phyloP scores from a whole-genome alignment of 1,284 basidiomycete genomes.

The Ceratobasidium sp. region DNA sequence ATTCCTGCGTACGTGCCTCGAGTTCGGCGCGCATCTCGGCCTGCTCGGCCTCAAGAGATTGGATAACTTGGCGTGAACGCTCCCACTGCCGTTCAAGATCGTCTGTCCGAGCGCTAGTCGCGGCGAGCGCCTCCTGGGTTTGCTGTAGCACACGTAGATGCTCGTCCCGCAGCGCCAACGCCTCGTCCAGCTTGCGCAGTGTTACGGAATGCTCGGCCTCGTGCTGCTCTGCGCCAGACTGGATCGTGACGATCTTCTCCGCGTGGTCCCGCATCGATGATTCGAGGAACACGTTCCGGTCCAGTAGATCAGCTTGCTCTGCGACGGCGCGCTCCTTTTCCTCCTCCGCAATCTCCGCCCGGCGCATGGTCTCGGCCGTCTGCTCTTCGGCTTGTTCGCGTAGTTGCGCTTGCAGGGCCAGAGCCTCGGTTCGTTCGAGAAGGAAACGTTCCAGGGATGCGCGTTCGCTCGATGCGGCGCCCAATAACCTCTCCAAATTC shows the following conservation, averaged over 20 bases:
- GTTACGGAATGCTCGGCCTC: conserved; percentile 81
- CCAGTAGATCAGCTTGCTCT: conserved; percentile 79
- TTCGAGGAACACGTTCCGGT: conserved; percentile 72
- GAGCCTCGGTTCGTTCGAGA: conserved; percentile 75
- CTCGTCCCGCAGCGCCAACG: conserved; percentile 75
- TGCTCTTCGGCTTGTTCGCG: conserved; percentile 84
- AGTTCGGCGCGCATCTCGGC: conserved; percentile 81
- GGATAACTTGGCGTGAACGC: conserved; percentile 73
- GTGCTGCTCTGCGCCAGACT: conserved; percentile 78
- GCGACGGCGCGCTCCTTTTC: conserved; percentile 75
- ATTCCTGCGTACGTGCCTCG: conserved; percentile 76
- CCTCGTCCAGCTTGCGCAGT: conserved; percentile 72
- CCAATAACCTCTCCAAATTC: conserved; percentile 84
- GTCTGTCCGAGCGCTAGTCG: conserved; percentile 78
- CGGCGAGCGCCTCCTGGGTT: conserved; percentile 79
- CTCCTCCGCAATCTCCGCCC: conserved; percentile 86
- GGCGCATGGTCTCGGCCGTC: conserved; percentile 80
- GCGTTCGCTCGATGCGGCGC: conserved; percentile 73
- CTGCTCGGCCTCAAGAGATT: conserved; percentile 76
- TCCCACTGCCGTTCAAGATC: conserved; percentile 84
- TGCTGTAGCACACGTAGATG: conserved; percentile 90
- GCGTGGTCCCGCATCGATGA: conserved; percentile 79
- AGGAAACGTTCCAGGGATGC: conserved; percentile 75
- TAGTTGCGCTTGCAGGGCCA: conserved; percentile 80
- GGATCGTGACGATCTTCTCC: conserved; percentile 78